Conservation (phyloP, 768 basidiomycete species). For the Tulasnella sp. region DNA sequence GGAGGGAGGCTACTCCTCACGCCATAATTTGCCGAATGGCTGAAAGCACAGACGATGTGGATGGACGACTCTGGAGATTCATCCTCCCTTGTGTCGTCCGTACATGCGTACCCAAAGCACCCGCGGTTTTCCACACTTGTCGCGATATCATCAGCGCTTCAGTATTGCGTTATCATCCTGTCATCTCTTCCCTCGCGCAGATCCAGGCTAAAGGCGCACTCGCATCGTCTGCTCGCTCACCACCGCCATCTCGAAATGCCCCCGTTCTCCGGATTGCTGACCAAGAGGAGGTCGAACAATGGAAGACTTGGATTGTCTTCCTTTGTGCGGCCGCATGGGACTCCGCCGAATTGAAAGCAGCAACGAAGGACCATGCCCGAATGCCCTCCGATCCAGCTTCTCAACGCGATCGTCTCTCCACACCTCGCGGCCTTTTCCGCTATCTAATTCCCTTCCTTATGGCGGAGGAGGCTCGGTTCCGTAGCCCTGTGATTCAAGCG, state of each 20-base stretch:
- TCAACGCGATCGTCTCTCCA: conserved; percentile 74
- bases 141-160: conserved; percentile 63
- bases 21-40: conserved; percentile 61
- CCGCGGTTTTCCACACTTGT: conserved; percentile 42
- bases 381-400: conserved; percentile 66
- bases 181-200: conserved; percentile 66
- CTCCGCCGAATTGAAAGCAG: conserved; percentile 50
- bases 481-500: conserved; percentile 78
- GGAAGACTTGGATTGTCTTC: conserved; percentile 76
- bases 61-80: conserved; percentile 67
- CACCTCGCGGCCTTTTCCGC: conserved; percentile 73
- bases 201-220: conserved; percentile 51
- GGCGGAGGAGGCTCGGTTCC: conserved; percentile 73
- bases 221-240: conserved; percentile 33
- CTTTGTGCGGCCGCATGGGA: conserved; percentile 69
- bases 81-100: conserved; percentile 60
- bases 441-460: conserved; percentile 82
- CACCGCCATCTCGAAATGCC: conserved; percentile 16
- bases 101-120: conserved; percentile 43
- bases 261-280: background rate
- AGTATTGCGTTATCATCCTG: conserved; percentile 59
- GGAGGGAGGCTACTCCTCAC: conserved; percentile 48
- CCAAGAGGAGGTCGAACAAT: conserved; percentile 49
- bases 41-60: conserved; percentile 59
- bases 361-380: conserved; percentile 59